Percentiles rank a stretch among this genome's conserved stretches.
Conservation (phyloP, 2,329 filamentous ascomycete species). For the Helotiales sp. region DNA sequence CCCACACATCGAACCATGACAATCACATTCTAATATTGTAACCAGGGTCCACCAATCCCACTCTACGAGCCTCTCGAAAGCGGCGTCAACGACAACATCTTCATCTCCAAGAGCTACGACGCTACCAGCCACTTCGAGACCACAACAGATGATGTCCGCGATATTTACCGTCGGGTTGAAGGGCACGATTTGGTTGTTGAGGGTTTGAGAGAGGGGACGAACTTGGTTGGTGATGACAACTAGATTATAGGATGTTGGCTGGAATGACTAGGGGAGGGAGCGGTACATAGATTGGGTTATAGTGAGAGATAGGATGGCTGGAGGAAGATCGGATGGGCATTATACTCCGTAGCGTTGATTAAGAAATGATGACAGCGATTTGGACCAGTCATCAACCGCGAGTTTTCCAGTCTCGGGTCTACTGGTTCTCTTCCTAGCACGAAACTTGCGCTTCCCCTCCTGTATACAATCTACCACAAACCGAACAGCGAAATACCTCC, state of each 20-base stretch:
- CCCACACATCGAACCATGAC: background rate
- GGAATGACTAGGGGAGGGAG: background rate
- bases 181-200: slow-evolving; percentile 70
- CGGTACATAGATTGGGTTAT: slow-evolving; percentile 1
- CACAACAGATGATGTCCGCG: slow-evolving; percentile 84
- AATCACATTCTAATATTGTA: slow-evolving; percentile 19
- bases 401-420: no score
- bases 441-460: no score
- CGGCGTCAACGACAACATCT: slow-evolving; percentile 87
- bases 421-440: no score
- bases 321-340: background rate
- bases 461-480: no score
- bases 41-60: slow-evolving; percentile 78
- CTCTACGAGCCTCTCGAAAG: slow-evolving; percentile 89
- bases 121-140: slow-evolving; percentile 98
- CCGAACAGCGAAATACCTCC: no score
- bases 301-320: background rate
- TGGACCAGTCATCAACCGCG: background rate
- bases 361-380: slow-evolving; percentile 4
- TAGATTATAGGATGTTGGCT: background rate
- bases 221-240: slow-evolving; percentile 68
- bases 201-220: slow-evolving; percentile 69
- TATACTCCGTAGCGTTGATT: slow-evolving; percentile 13
- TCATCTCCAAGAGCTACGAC: slow-evolving; percentile 98
- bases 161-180: slow-evolving; percentile 83